Percentiles rank a stretch among this genome's conserved stretches.
phyloP scores from a whole-genome alignment of 176 grass and related monocot genomes.

The Poa annua region DNA sequence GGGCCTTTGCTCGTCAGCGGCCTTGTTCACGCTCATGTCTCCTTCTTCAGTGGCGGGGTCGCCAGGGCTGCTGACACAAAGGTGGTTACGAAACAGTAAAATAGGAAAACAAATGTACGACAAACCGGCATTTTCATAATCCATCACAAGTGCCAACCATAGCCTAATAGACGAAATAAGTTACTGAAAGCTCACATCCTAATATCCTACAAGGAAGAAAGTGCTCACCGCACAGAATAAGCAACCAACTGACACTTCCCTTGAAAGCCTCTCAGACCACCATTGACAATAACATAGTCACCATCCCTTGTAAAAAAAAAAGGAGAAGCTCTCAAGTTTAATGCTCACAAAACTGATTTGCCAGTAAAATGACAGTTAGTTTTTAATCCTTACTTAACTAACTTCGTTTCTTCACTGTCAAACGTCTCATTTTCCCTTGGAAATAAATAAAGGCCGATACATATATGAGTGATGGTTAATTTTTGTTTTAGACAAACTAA shows the following conservation, averaged over 20 bases:
- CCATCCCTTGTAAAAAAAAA: conserved; percentile 58
- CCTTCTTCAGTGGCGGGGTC: no score
- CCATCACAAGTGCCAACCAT: not conserved
- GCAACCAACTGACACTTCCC: conserved; percentile 75
- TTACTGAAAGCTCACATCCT: conserved; percentile 5
- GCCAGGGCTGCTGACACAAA: not conserved
- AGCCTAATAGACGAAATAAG: not conserved
- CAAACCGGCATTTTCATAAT: not conserved
- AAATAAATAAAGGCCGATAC: conserved; percentile 14
- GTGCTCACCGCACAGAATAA: conserved; percentile 72
- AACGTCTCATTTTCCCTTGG: conserved; percentile 66
- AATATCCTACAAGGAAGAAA: conserved; percentile 30
- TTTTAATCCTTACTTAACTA: conserved; percentile 51
- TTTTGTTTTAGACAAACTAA: conserved; percentile 5
- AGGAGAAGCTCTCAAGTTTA: conserved; percentile 17
- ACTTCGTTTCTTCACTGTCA: conserved; percentile 70
- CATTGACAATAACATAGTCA: conserved; percentile 79
- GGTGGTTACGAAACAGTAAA: conserved; percentile 6
- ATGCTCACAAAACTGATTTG: not conserved
- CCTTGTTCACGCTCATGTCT: no score
- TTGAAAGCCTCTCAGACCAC: conserved; percentile 87
- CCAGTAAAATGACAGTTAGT: not conserved
- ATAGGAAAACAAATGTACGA: not conserved
- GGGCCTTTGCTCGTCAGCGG: no score
- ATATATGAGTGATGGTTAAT: not conserved